Evolutionary conservation across 148 eudicot species (phyloP), one percentile per base, ranked within the genome.

Genomic region (Amaranthus hypochondriacus): DNA sequence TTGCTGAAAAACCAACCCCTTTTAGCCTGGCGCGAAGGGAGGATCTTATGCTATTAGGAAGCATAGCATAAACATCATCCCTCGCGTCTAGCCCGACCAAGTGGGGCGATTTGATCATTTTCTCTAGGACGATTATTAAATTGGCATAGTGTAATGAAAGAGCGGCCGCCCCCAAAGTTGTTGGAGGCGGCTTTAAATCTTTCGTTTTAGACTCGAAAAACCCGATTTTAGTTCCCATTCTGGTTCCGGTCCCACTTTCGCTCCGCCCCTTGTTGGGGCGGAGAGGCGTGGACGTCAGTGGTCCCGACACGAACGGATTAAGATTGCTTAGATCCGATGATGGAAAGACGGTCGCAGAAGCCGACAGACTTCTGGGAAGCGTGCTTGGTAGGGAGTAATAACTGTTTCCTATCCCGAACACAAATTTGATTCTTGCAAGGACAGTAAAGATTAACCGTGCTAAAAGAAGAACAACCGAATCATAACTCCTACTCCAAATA

Each of bases 31-130:
- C 71, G 69, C 96, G 79, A 1, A 94, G 78, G 43, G 85, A 70
- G 10, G 84, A 81, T 65, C 96, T 75, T 72, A 94, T 81, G 73
- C 93, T 94, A 11, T 66, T 77, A 0, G 98, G 98, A 1, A 94
- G 84, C 98, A 94, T 91, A 15, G 86, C 70, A 66, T 94, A 94
- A 4, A 94, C 81, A 76, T 94, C 98, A 48, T 94, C 97, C 69
- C 97, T 83, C 3, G 97, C 97, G 61, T 91, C 98, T 0, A 82
- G 74, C 0, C 98, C 98, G 48, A 94, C 91, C 21, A 94, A 39
- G 18, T 94, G 98, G 4, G 98, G 98, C 6, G 93, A 74, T 72
- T 82, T 87, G 56, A 88, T 85, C 98, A 94, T 89, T 81, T 89
- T 94, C 68, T 94, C 98, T 60, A 89, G 66, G 43, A 94, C 87